Evolutionary conservation across 257 asterid species (phyloP), one percentile per base, ranked within the genome.

Genomic region (Ligustrum vulgare): DNA sequence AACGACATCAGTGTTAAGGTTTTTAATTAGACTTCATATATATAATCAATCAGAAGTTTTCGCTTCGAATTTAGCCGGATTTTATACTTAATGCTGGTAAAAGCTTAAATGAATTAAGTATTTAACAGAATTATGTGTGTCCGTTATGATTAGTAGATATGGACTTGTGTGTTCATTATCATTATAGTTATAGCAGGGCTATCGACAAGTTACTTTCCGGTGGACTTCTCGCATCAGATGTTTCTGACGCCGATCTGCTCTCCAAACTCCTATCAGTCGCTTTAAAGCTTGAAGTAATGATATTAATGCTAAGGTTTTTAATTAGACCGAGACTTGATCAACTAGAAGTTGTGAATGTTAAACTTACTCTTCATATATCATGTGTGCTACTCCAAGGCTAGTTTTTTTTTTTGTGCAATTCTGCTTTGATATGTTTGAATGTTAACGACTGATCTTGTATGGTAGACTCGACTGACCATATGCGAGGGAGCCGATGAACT

Each of bases 401-500:
- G 31, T 28, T 28, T 28, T 28, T 16, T 13, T 4, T 47, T 45
- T 15, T 47, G 5, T 15, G 2, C 13, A 7, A 7, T 60, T 5
- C 20, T 32, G 69, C 70, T 45, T 34, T 78, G 71, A 31, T 9
- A 13, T 20, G 20, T 69, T 41, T 68, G 64, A 33, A 31, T 74
- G 47, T 71, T 64, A 43, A 68, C 75, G 80, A 37, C 67, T 76
- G 86, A 33, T 70, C 81, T 81, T 69, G 35, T 74, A 66, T 73
- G 75, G 81, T 77, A 95, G 99, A 83, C 97, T 79, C 96, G 93
- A 6, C 76, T 93, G 90, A 95, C 98, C 12, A 80, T 95, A 18
- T 89, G 94, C 69, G 98, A 90, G 83, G 93, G 87, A 70, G 80
- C 78, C 25, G 86, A 82, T 71, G 97, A 79, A 65, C 69, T 82